Evolutionary conservation across 2,329 filamentous ascomycete genomes (phyloP).

Genomic region (Dothidotthia symphoricarpi): DNA sequence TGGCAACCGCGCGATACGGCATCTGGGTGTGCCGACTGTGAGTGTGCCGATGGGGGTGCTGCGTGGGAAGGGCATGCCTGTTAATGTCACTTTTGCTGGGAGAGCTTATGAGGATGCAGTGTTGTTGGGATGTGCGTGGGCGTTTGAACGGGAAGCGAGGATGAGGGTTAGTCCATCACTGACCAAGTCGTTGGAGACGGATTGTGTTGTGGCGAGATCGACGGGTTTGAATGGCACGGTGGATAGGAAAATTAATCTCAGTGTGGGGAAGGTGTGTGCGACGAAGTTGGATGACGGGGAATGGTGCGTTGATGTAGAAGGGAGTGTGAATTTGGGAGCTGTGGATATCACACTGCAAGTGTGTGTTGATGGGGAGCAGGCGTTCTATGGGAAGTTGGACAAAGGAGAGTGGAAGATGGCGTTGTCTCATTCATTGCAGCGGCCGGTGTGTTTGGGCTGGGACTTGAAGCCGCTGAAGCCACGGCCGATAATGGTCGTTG

Average conservation of each 20-base stretch:
- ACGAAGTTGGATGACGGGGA: not conserved
- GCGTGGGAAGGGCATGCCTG: conserved; percentile 49
- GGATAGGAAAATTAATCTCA: too few species aligned
- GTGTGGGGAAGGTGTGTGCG: too few species aligned
- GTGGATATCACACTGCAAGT: conserved; percentile 10
- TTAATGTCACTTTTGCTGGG: conserved; percentile 54
- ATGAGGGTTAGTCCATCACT: conserved; percentile 14
- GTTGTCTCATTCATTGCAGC: conserved; percentile 6
- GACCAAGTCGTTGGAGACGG: conserved; percentile 11
- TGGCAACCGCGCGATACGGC: conserved; percentile 54
- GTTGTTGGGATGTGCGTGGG: conserved; percentile 26
- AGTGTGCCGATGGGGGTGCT: conserved; percentile 56
- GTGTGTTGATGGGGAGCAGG: conserved; percentile 19
- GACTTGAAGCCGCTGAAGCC: conserved; percentile 21
- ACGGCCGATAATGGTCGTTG: conserved; percentile 21
- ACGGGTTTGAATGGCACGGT: too few species aligned
- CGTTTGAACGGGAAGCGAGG: conserved; percentile 20
- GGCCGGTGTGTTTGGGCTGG: conserved; percentile 21
- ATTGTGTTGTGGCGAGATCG: conserved; percentile 2
- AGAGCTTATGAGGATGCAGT: conserved; percentile 49
- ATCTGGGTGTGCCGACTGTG: conserved; percentile 56
- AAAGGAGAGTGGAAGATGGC: conserved; percentile 9
- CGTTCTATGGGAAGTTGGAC: not conserved
- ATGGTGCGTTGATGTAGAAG: too few species aligned
- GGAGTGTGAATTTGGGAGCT: too few species aligned